Base-by-base conservation (phyloP, 371 early-diverging fungal genomes). In the Quaeritorhiza haematococci region DNA sequence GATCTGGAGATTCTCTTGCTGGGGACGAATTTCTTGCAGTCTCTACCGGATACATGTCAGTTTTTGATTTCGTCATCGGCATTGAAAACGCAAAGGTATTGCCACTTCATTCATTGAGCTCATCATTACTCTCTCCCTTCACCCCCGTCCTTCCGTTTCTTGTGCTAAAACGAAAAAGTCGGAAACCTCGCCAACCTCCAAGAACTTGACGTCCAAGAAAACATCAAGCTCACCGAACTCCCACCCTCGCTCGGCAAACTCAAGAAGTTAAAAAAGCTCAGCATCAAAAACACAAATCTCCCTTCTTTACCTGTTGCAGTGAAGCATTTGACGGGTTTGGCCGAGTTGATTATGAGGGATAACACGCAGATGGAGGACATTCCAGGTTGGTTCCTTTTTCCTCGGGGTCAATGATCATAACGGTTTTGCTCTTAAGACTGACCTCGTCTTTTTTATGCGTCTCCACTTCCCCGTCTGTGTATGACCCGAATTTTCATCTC, bases 1-100 rank as follows among this genome's bases (percentile, higher is more conserved):
- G 70, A 73, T 32, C 60, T 85, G 17, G 66, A 78, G 23, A 77
- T 79, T 49, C 57, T 78, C 17, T 51, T 45, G 17, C 8, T 48
- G 17, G 32, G 56, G 6, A 4, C 5, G 19, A 50, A 50, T 23
- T 19, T 10, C 29, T 15, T 50, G 10, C 5, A 30, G 10, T 8
- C 17, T 5, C 10, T 50, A 29, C 50, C 50, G 6, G 50, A 50
- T 7, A 29, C 50, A 8, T 10, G 47, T 47, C 10, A 10, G 24
- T 27, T 27, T 10, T 10, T 13, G 38, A 38, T 38, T n/a, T n/a
- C 10, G 38, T 13, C 38, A 13, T 38, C 38, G 10, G n/a, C 10
- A n/a, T 13, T 38, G 38, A 10, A 38, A 13, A 13, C n/a, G n/a
- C 13, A 38, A 38, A n/a, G 10, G 38, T n/a, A n/a, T 13, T 38